Base-by-base conservation (phyloP, 2,329 filamentous ascomycete species). In the Aspergillus sp. region DNA sequence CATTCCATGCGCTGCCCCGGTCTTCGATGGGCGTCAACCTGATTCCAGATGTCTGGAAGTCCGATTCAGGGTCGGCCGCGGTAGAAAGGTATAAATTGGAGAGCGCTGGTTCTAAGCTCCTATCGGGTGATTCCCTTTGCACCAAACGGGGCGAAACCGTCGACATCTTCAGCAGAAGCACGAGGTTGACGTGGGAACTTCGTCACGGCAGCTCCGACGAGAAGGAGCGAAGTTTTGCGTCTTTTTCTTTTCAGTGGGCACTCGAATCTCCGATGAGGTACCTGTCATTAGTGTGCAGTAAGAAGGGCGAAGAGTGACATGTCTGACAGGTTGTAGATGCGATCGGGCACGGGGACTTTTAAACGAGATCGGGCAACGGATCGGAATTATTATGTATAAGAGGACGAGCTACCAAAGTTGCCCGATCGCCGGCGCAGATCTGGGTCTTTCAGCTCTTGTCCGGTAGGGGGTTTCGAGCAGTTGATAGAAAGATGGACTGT, bases 21-120 rank as follows among this genome's bases (percentile, higher is more conserved):
- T 65, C 61, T 34, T 64, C 67, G 20, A 64, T 61, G 1, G 71
- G 68, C 4, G 71, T 73, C 30, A 72, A 51, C 37, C 69, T 66
- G 59, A 76, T 67, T 12, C 67, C 69, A 27, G 67, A 61, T n/a
- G 69, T 67, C 42, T 67, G 65, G 47, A 77, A 72, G 30, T 69
- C 68, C 13, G 67, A 64, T 62, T 79, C 75, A 3, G 67, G 72
- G 56, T 73, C 72, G 9, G 71, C 70, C 7, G 73, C 68, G 9
- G 72, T 68, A 13, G 73, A 72, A 7, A 78, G 70, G 61, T 76
- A 77, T 20, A 73, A 71, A 51, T 77, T 75, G 50, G 68, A 68
- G 54, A 68, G 65, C 45, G 65, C 68, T 42, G 70, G 62, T 45
- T 70, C 71, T 58, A 73, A 70, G 15, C 64, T 65, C 45, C 68